Evolutionary conservation across 352 stramenopile genomes (phyloP).

Genomic region (Phytophthora tubulina): DNA sequence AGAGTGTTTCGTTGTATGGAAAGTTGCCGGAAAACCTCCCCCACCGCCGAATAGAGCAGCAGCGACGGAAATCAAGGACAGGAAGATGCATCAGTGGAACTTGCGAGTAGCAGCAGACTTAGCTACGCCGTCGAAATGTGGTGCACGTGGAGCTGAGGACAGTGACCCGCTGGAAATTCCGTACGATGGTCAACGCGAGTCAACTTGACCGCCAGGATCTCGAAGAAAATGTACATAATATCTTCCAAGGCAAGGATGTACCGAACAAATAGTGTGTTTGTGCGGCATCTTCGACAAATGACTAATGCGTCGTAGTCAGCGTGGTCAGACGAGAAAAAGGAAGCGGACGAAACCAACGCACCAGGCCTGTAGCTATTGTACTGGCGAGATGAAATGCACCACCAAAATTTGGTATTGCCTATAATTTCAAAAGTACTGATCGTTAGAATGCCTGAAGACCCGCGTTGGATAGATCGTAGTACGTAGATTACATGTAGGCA

Average conservation of each 20-base stretch:
- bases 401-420: too few species aligned
- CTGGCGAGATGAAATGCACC: too few species aligned
- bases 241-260: slow-evolving; percentile 63
- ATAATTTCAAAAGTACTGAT: too few species aligned
- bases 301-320: slow-evolving; percentile 29
- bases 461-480: too few species aligned
- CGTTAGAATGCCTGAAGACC: too few species aligned
- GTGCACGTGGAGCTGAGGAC: slow-evolving; percentile 58
- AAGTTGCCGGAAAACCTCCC: slow-evolving; percentile 59
- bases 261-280: too few species aligned
- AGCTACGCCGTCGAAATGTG: slow-evolving; percentile 19
- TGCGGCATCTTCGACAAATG: slow-evolving; percentile 28
- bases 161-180: slow-evolving; percentile 72
- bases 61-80: slow-evolving; percentile 18
- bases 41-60: neutral
- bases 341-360: slow-evolving; percentile 15
- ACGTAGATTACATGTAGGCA: too few species aligned
- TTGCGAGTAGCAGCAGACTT: slow-evolving; percentile 16
- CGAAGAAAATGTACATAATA: slow-evolving; percentile 66
- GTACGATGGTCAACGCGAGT: slow-evolving; percentile 65
- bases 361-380: too few species aligned
- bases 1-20: slow-evolving; percentile 86
- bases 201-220: slow-evolving; percentile 73
- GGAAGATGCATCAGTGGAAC: slow-evolving; percentile 28
- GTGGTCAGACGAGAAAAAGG: slow-evolving; percentile 33